These are phyloP conservation scores for Schrenkiella parvula DNA, from an alignment of 345 rosid species.

Conservation along the genomic window DNA sequence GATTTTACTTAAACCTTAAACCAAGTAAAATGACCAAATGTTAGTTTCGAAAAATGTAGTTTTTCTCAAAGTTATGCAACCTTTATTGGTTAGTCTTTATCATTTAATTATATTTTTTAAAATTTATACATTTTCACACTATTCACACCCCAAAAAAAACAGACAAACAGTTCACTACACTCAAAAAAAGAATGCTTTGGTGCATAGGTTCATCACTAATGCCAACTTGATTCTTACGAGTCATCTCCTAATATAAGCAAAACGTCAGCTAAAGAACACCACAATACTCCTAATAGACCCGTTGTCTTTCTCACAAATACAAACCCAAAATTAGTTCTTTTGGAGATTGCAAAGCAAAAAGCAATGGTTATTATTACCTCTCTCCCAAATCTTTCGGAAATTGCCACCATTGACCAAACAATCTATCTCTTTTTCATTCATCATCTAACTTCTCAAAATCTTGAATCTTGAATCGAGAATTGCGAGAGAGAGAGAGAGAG, in stretches of 20 bases:
- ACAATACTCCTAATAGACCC: not conserved
- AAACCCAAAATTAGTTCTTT: not conserved
- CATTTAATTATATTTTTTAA: no score
- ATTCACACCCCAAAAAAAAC: no score
- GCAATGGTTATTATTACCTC: conserved; percentile 5
- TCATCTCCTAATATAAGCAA: not conserved
- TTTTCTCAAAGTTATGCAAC: no score
- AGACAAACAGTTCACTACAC: no score
- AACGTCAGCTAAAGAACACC: not conserved
- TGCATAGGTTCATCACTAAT: not conserved
- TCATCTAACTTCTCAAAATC: not conserved
- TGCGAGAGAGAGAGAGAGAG: conserved; percentile 22
- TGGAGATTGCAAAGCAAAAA: not conserved
- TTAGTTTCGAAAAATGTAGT: no score
- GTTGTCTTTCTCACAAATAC: conserved; percentile 12
- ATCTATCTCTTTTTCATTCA: conserved; percentile 1
- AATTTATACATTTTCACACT: no score
- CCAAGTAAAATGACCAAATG: no score
- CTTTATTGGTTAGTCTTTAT: no score
- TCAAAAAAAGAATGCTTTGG: no score
- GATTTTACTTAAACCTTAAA: no score
- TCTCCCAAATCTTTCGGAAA: not conserved
- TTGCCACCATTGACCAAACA: conserved; percentile 10
- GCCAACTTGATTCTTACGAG: not conserved
- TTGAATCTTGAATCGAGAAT: not conserved